Evolutionary conservation across 768 basidiomycete genomes (phyloP).

Genomic region (Calocybe cyanea): DNA sequence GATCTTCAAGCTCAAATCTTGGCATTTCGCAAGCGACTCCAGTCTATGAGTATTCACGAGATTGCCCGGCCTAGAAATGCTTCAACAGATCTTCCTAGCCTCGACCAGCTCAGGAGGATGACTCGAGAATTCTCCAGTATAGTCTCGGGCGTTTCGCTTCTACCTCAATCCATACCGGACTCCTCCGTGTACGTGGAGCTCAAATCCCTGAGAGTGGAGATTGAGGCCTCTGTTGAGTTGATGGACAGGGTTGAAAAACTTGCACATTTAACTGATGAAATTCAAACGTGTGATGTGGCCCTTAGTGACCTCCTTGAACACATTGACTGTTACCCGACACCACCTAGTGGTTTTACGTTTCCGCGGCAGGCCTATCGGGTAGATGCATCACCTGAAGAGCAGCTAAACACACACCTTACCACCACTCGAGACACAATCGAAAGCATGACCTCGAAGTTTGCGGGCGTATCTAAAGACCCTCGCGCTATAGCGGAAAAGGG

Average conservation of each 20-base stretch:
- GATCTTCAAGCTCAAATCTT: slow-evolving; percentile 49
- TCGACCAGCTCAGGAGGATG: slow-evolving; percentile 44
- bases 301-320: slow-evolving; percentile 85
- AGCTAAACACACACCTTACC: slow-evolving; percentile 55
- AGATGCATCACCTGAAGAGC: slow-evolving; percentile 57
- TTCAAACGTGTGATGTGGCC: slow-evolving; percentile 63
- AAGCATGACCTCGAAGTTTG: slow-evolving; percentile 38
- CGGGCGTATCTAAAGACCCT: slow-evolving; percentile 48
- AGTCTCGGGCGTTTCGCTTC: slow-evolving; percentile 35
- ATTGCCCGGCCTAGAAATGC: slow-evolving; percentile 40
- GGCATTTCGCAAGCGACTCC: slow-evolving; percentile 54
- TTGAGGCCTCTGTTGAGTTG: slow-evolving; percentile 46
- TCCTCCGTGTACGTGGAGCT: slow-evolving; percentile 51
- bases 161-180: slow-evolving; percentile 43
- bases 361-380: slow-evolving; percentile 43
- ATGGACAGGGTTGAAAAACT: slow-evolving; percentile 52
- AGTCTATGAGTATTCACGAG: slow-evolving; percentile 57
- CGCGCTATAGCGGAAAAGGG: slow-evolving; percentile 57
- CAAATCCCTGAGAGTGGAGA: slow-evolving; percentile 55
- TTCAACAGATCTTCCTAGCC: slow-evolving; percentile 47
- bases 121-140: slow-evolving; percentile 44
- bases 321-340: slow-evolving; percentile 76
- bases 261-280: slow-evolving; percentile 44
- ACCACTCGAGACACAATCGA: slow-evolving; percentile 58
- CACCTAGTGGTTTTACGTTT: slow-evolving; percentile 47